Percentiles rank a stretch among this genome's conserved stretches.
Evolutionary conservation across 106 monocot species (phyloP).

Genomic region (Ottelia alismoides): DNA sequence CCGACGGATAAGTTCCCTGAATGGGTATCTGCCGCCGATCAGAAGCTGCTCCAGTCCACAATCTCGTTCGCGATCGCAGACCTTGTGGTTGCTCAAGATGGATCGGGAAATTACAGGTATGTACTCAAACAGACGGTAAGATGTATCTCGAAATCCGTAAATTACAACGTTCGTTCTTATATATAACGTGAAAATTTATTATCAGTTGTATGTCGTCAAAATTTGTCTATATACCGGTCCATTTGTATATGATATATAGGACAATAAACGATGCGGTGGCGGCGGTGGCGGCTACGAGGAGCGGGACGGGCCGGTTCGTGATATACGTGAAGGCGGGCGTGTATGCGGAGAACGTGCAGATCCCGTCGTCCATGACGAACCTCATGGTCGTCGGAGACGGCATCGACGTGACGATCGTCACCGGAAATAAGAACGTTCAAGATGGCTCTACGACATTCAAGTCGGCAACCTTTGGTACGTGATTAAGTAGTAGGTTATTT

Average conservation of each 20-base stretch:
- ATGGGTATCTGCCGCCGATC: conserved; percentile 4
- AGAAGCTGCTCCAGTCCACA: conserved; percentile 6
- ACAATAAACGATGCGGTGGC: conserved; percentile 19
- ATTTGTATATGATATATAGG: too few relatives aligned
- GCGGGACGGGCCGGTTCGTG: too few relatives aligned
- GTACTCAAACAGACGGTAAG: too few relatives aligned
- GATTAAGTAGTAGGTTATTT: too few relatives aligned
- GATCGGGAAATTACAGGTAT: conserved; percentile 14
- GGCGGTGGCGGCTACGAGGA: too few relatives aligned
- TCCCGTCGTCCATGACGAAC: not conserved
- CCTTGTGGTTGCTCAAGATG: conserved; percentile 15
- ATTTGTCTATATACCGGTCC: too few relatives aligned
- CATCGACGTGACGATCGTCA: not conserved
- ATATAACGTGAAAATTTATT: too few relatives aligned
- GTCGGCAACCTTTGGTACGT: conserved; percentile 11
- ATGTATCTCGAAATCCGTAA: too few relatives aligned
- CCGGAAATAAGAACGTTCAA: conserved; percentile 1
- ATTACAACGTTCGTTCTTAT: too few relatives aligned
- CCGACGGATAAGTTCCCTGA: not conserved
- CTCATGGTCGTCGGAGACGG: conserved; percentile 7
- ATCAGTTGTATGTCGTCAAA: too few relatives aligned
- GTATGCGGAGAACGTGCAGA: conserved; percentile 1
- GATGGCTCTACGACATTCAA: conserved; percentile 8
- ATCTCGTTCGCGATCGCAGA: not conserved
- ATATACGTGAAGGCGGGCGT: not conserved